A percentile compares a stretch with the other conserved stretches of the same genome.
phyloP scores from a whole-genome alignment of 2,329 filamentous ascomycete genomes.

The Epichloe sp. region DNA sequence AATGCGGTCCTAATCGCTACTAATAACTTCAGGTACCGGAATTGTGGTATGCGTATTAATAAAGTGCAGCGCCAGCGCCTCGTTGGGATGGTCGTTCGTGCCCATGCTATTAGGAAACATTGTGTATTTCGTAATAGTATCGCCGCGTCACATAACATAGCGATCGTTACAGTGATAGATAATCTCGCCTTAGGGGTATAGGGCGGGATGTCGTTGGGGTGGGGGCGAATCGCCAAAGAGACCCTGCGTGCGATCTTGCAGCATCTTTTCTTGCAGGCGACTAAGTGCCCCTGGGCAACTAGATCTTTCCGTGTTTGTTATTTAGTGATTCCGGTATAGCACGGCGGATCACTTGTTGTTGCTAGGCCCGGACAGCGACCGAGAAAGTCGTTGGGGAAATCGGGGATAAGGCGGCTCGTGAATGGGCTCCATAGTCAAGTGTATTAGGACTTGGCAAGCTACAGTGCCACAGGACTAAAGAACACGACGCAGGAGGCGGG shows the following conservation, averaged over 20 bases:
- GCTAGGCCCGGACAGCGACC: too few relatives aligned
- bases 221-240: slow-evolving; percentile 8
- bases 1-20: slow-evolving; percentile 15
- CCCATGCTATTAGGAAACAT: slow-evolving; percentile 9
- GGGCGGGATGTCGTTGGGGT: slow-evolving; percentile 7
- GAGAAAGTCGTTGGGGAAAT: too few relatives aligned
- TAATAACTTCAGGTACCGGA: slow-evolving; percentile 13
- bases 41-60: slow-evolving; percentile 13
- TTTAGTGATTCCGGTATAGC: too few relatives aligned
- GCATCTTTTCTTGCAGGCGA: neutral
- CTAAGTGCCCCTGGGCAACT: neutral
- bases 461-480: too few relatives aligned
- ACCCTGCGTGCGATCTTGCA: neutral
- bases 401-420: too few relatives aligned
- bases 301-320: too few relatives aligned
- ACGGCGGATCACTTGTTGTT: too few relatives aligned
- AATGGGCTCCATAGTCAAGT: too few relatives aligned
- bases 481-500: too few relatives aligned
- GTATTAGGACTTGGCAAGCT: too few relatives aligned
- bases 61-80: slow-evolving; percentile 7
- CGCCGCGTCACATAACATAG: slow-evolving; percentile 9
- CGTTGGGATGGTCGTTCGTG: neutral
- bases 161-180: slow-evolving; percentile 6
- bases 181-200: slow-evolving; percentile 11
- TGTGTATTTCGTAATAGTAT: slow-evolving; percentile 12